A percentile compares a stretch with the other conserved stretches of the same genome.
phyloP scores from a whole-genome alignment of 352 stramenopile species.

The Plasmopara viticola region DNA sequence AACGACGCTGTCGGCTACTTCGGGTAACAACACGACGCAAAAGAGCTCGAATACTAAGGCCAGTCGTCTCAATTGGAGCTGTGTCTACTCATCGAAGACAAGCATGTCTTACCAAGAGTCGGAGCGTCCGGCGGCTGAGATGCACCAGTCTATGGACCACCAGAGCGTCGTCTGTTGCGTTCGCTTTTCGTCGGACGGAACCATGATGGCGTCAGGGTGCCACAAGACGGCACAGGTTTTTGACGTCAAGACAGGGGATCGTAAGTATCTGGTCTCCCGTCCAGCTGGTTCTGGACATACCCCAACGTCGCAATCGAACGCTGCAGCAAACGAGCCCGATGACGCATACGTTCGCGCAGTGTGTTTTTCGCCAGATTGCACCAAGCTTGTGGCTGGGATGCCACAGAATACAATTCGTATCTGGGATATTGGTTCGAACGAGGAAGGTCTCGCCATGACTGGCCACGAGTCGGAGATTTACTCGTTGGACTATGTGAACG shows the following conservation, averaged over 20 bases:
- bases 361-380: slow-evolving; percentile 80
- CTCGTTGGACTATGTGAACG: slow-evolving; percentile 80
- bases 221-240: slow-evolving; percentile 86
- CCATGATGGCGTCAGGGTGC: slow-evolving; percentile 81
- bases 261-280: slow-evolving; percentile 75
- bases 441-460: slow-evolving; percentile 75
- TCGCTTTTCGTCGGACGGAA: slow-evolving; percentile 75
- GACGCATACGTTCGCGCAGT: slow-evolving; percentile 80
- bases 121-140: slow-evolving; percentile 73
- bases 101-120: slow-evolving; percentile 69
- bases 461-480: slow-evolving; percentile 86
- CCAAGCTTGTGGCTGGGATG: slow-evolving; percentile 83
- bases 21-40: slow-evolving; percentile 50
- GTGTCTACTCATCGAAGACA: slow-evolving; percentile 67
- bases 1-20: slow-evolving; percentile 23
- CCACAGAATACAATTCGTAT: slow-evolving; percentile 84
- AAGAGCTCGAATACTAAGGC: slow-evolving; percentile 77
- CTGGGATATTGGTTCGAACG: slow-evolving; percentile 83
- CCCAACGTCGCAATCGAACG: slow-evolving; percentile 35
- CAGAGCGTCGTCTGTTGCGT: slow-evolving; percentile 86
- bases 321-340: slow-evolving; percentile 57
- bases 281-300: slow-evolving; percentile 42
- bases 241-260: slow-evolving; percentile 77
- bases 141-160: slow-evolving; percentile 87
- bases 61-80: slow-evolving; percentile 82